Conservation (phyloP, 495 filamentous ascomycete species). For the Aspergillus bertholletiae region DNA sequence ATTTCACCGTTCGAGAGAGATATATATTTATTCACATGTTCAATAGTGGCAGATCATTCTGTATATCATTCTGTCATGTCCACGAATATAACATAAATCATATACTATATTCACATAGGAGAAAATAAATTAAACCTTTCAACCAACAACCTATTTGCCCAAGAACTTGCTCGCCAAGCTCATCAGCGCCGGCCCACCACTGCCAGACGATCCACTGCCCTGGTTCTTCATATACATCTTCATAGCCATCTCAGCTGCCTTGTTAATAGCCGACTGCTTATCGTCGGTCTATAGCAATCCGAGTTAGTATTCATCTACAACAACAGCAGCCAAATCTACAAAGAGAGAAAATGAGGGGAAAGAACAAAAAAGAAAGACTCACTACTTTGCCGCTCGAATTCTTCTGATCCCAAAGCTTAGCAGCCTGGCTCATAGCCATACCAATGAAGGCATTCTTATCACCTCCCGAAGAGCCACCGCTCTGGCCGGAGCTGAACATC, state of each 20-base stretch:
- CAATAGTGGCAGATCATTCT: background rate
- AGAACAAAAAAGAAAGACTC: slow-evolving; percentile 31
- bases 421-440: slow-evolving; percentile 65
- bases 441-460: slow-evolving; percentile 62
- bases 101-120: background rate
- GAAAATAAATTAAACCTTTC: slow-evolving; percentile 3
- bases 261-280: slow-evolving; percentile 59
- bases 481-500: slow-evolving; percentile 50
- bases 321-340: background rate
- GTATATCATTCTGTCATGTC: background rate
- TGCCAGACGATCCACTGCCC: slow-evolving; percentile 44
- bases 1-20: background rate
- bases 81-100: slow-evolving; percentile 2
- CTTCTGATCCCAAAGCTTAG: slow-evolving; percentile 62
- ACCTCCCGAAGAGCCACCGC: slow-evolving; percentile 25
- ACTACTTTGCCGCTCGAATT: slow-evolving; percentile 40
- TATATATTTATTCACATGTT: background rate
- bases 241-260: slow-evolving; percentile 61
- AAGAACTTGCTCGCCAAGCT: slow-evolving; percentile 57
- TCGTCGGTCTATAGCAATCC: slow-evolving; percentile 34
- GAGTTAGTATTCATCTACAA: slow-evolving; percentile 14
- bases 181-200: slow-evolving; percentile 48
- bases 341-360: slow-evolving; percentile 6
- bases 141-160: background rate
- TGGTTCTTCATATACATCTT: slow-evolving; percentile 66